Percentiles rank a stretch among this genome's conserved stretches.
These are phyloP conservation scores for Dipteronia dyeriana DNA, from an alignment of 345 rosid species.

Conservation along the genomic window DNA sequence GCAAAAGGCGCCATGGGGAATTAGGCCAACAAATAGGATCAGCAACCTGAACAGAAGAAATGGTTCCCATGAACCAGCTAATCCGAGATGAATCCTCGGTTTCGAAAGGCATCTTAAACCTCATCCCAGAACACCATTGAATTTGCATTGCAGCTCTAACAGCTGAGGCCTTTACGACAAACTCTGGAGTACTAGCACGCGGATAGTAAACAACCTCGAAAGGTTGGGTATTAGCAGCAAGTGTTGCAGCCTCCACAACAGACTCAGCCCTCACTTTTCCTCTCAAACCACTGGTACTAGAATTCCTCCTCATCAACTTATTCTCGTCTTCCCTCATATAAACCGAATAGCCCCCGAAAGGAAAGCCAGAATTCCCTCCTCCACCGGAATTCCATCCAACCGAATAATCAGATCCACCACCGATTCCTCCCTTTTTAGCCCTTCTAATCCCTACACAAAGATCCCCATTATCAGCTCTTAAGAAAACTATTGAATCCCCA, in stretches of 20 bases:
- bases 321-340: conserved; percentile 61
- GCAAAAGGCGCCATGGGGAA: conserved; percentile 93
- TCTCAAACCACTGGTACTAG: conserved; percentile 33
- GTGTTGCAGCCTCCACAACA: conserved; percentile 69
- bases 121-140: conserved; percentile 88
- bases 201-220: conserved; percentile 91
- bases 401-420: conserved; percentile 60
- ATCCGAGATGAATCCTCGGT: conserved; percentile 90
- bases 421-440: conserved; percentile 73
- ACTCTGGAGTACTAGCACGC: conserved; percentile 81
- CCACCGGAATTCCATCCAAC: conserved; percentile 69
- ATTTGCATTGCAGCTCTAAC: conserved; percentile 69
- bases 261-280: conserved; percentile 68
- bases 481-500: conserved; percentile 89
- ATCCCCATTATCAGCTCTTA: conserved; percentile 85
- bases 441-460: conserved; percentile 92
- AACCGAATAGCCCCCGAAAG: conserved; percentile 45
- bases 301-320: conserved; percentile 43
- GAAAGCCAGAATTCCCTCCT: conserved; percentile 52
- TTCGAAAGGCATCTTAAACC: conserved; percentile 97
- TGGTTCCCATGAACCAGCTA: conserved; percentile 97
- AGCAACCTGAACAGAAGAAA: conserved; percentile 72
- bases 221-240: conserved; percentile 61
- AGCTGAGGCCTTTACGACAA: conserved; percentile 71
- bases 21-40: conserved; percentile 84